Conservation (phyloP, 2,329 filamentous ascomycete genomes). For the Colletotrichum sp. region DNA sequence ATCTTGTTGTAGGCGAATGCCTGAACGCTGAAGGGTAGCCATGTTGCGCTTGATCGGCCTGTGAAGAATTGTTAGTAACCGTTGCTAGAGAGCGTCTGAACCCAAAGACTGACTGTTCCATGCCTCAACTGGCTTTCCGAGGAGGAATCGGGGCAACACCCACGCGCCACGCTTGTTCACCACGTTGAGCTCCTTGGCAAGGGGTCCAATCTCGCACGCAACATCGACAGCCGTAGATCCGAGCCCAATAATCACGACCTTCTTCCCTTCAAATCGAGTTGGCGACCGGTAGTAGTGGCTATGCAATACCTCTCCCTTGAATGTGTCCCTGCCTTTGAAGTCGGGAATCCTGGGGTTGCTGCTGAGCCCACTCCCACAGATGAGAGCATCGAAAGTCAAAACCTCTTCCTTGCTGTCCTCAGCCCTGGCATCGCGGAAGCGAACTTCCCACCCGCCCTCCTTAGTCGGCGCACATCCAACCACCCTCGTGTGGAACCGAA, state of each 20-base stretch:
- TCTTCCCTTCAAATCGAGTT: constrained; percentile 37
- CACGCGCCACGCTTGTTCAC: constrained; percentile 41
- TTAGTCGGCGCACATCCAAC: constrained; percentile 29
- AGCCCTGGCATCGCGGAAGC: constrained; percentile 20
- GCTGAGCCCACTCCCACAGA: constrained; percentile 37
- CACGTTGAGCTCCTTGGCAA: constrained; percentile 37
- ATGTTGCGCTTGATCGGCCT: constrained; percentile 33
- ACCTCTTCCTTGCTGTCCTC: constrained; percentile 22
- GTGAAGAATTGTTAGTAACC: not conserved
- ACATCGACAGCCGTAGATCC: constrained; percentile 44
- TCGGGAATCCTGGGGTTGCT: constrained; percentile 34
- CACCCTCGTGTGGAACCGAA: constrained; percentile 36
- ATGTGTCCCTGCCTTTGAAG: constrained; percentile 33
- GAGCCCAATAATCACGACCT: constrained; percentile 39
- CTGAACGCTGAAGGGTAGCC: constrained; percentile 28
- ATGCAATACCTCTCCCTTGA: constrained; percentile 38
- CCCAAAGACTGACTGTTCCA: constrained; percentile 39
- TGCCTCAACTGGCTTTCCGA: constrained; percentile 38
- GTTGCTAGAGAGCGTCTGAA: too few species aligned
- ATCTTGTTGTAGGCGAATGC: constrained; percentile 35
- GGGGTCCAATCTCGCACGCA: constrained; percentile 37
- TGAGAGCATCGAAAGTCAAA: constrained; percentile 35
- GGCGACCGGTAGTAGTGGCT: constrained; percentile 41
- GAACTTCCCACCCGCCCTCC: constrained; percentile 34
- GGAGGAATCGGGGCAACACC: constrained; percentile 40